Conservation (phyloP, 139 green algal genomes). For the Microglena sp. region DNA sequence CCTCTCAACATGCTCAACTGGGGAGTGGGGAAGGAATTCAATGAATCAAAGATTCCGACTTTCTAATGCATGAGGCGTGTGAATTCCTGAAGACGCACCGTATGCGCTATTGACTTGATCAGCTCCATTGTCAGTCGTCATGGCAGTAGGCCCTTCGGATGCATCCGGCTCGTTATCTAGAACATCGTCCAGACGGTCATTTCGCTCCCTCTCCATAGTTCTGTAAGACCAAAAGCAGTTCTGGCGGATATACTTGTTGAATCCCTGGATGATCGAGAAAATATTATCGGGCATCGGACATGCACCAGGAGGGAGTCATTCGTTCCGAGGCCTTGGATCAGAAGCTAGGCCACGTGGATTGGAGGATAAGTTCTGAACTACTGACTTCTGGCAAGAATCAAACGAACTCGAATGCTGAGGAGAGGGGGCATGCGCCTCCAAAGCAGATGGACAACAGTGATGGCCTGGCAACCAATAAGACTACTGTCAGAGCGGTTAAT, state of each 20-base stretch:
- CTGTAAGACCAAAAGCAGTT: too few relatives aligned
- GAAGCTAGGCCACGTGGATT: too few relatives aligned
- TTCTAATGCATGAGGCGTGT: neutral
- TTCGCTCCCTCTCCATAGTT: too few relatives aligned
- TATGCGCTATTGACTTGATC: neutral
- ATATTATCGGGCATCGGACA: neutral
- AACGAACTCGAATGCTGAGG: too few relatives aligned
- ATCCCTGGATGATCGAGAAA: neutral
- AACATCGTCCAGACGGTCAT: too few relatives aligned
- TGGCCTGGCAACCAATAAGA: neutral
- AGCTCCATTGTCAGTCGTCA: neutral
- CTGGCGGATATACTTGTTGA: neutral
- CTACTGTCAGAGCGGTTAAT: too few relatives aligned
- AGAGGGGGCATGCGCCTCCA: too few relatives aligned
- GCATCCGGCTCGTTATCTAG: neutral
- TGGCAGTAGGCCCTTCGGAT: neutral
- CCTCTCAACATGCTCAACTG: constrained; percentile 62
- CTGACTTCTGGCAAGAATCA: neutral
- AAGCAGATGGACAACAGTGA: neutral
- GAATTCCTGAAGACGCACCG: neutral
- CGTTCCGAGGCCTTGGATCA: neutral
- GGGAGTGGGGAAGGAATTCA: neutral
- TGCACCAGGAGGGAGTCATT: neutral
- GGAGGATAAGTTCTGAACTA: too few relatives aligned
- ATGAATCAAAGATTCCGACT: too few relatives aligned